Conservation (phyloP, 176 grass and related monocot species). For the Raddia guianensis region DNA sequence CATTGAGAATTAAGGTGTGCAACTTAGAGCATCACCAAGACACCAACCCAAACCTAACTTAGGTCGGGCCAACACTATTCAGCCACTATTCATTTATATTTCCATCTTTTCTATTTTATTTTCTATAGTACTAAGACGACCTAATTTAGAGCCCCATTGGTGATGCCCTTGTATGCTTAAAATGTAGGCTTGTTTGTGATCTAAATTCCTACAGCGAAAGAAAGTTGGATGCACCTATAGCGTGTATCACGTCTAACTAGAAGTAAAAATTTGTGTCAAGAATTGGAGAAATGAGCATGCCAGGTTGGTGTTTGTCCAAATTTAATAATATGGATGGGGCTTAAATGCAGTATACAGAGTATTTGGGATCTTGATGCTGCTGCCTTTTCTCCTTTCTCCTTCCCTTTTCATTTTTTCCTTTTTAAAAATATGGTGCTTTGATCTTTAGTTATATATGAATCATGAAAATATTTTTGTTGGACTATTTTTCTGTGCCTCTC, state of each 20-base stretch:
- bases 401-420: neutral
- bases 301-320: constrained; percentile 1
- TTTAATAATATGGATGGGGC: neutral
- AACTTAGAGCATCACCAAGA: no score
- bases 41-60: no score
- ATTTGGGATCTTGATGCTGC: constrained; percentile 23
- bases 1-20: neutral
- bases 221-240: neutral
- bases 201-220: neutral
- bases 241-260: neutral
- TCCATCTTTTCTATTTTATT: no score
- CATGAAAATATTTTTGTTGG: neutral
- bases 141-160: no score
- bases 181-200: neutral
- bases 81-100: no score
- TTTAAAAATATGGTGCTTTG: neutral
- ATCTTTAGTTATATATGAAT: neutral
- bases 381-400: neutral
- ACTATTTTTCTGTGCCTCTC: neutral
- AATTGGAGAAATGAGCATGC: neutral
- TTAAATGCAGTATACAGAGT: neutral
- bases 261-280: neutral
- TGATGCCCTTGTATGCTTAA: no score
- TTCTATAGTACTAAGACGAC: no score
- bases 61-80: no score